phyloP scores from a whole-genome alignment of 2,329 filamentous ascomycete species.

The Teratosphaeria gauchensis region DNA sequence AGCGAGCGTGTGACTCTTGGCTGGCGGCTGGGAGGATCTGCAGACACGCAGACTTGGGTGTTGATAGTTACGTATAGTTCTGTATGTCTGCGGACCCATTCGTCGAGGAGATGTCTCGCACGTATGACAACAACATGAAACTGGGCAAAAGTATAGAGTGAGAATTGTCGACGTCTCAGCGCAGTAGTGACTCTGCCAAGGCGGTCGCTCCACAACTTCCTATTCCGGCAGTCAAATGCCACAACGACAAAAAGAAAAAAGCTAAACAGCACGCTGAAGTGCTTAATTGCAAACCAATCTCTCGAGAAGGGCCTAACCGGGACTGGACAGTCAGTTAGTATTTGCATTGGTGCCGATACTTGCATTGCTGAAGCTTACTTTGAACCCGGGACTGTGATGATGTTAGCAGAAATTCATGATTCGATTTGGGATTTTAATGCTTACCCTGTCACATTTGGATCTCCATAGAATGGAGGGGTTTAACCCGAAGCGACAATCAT shows the following conservation, averaged over 20 bases:
- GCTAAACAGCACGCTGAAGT: neutral
- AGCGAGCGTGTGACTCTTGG: too few relatives aligned
- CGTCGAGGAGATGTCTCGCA: too few relatives aligned
- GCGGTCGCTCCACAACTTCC: neutral
- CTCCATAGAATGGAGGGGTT: neutral
- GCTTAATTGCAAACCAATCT: neutral
- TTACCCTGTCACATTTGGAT: constrained; percentile 1
- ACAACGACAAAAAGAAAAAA: neutral
- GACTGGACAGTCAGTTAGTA: neutral
- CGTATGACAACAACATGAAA: too few relatives aligned
- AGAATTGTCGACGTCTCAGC: too few relatives aligned
- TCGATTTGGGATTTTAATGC: neutral
- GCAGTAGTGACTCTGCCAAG: neutral
- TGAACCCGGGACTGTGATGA: neutral
- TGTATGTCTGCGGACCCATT: too few relatives aligned
- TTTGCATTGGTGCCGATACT: too few relatives aligned
- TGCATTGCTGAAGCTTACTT: neutral
- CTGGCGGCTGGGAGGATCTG: too few relatives aligned
- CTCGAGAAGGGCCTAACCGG: neutral
- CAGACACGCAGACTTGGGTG: too few relatives aligned
- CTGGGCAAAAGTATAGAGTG: neutral
- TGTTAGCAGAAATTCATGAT: neutral
- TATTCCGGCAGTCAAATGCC: neutral
- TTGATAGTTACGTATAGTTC: too few relatives aligned
- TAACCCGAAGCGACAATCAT: constrained; percentile 5